Base-by-base conservation (phyloP, 2,329 filamentous ascomycete genomes). In the Zasmidium citrigriseum region DNA sequence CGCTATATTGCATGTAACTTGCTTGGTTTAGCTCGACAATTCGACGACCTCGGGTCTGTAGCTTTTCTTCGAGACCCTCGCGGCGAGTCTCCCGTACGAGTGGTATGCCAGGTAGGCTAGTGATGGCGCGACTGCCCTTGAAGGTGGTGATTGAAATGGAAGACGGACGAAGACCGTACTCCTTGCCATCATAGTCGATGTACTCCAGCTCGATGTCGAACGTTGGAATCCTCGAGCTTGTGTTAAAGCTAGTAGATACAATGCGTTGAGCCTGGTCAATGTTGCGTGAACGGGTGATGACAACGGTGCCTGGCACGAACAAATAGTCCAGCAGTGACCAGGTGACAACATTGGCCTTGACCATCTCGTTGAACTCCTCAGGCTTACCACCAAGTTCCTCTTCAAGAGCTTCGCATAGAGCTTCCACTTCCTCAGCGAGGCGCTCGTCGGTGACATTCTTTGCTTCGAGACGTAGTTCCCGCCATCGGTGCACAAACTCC, bases 401-500 rank as follows among this genome's bases (percentile, higher is more conserved):
- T 3, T 69, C 66, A 2, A 80, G 67, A 14, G 77, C 60, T 3
- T 73, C 62, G 45, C 73, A 68, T 7, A 80, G 70, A 0, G 79
- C 64, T 45, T 72, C 61, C 4, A 73, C 75, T 64, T 80, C 77
- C 44, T 70, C 66, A 52, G 54, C 22, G 73, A 70, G 1, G 86
- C 77, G 5, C 75, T 67, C 1, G 78, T 62, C 10, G 78, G 63
- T 44, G 75, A 70, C 0, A 69, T 11, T 16, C 34, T 41, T 41
- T 41, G 34, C 34, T n/a, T 41, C 34, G 34, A 16, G 12, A 16
- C 34, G 34, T 16, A 41, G 34, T 41, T 11, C 34, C 4, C 14
- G 74, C 86, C 86, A 90, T 27, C 87, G 81, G 71, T 90, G 86
- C 44, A 89, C 83, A 50, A 90, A 83, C 0, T 84, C 83, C 63